Base-by-base conservation (phyloP, 768 basidiomycete species). In the Hydnomerulius pinastri region DNA sequence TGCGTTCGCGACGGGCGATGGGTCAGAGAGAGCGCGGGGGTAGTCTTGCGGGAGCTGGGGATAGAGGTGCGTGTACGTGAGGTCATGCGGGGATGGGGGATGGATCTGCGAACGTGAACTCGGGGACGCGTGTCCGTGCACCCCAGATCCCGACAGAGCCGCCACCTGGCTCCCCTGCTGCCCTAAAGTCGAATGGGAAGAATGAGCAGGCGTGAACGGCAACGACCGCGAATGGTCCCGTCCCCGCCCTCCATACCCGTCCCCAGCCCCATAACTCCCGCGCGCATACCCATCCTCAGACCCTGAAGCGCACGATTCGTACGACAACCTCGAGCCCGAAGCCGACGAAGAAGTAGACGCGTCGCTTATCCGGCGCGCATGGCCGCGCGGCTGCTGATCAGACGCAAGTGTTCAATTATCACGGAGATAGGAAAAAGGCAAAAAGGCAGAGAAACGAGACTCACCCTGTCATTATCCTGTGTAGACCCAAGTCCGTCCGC, bases 221-320 rank as follows among this genome's bases (percentile, higher is more conserved):
- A 33, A 33, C 4, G 32, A 33, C 4, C 10, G 13, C 32, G 32
- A 33, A 33, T 33, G 32, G 13, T n/a, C 32, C 13, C n/a, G 32
- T n/a, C 12, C 32, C 5, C n/a, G 13, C 9, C 32, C 10, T n/a
- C 32, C 6, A 33, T 6, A 33, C 32, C 15, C 15, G 15, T 33
- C 4, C 13, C 32, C 15, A 33, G 9, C 6, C 32, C 32, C 32
- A 12, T 12, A 33, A 6, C 32, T n/a, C n/a, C n/a, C 32, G 8
- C n/a, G n/a, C 12, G 13, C 13, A 33, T n/a, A 6, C 13, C 32
- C 32, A 33, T n/a, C n/a, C 32, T 33, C 32, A 6, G 32, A 33
- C 4, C 54, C 55, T n/a, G 58, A 62, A 21, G 27, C 37, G 20
- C 62, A 64, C n/a, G 61, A 62, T 6, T 20, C 12, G 10, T 64